A percentile compares a stretch with the other conserved stretches of the same genome.
Evolutionary conservation across 805 yeast genomes (phyloP).

Genomic region (Starmerella roubikii): DNA sequence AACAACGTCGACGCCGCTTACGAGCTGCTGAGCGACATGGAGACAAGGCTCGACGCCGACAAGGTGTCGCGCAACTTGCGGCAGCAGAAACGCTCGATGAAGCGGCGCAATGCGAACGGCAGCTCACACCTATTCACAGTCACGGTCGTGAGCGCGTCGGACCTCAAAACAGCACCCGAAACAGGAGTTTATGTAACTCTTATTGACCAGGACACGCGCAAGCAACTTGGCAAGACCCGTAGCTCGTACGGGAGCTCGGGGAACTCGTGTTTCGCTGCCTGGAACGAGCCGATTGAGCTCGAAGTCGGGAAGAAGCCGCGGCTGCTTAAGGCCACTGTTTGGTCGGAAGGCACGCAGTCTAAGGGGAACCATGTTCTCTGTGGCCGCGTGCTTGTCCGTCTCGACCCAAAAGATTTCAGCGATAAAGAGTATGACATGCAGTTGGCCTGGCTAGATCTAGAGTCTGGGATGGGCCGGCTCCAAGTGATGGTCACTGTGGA

Average conservation of each 20-base stretch:
- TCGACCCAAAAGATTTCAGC: conserved; percentile 46
- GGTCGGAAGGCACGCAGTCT: conserved; percentile 41
- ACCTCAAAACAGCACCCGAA: conserved; percentile 25
- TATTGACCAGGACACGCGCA: conserved; percentile 40
- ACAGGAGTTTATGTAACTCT: conserved; percentile 48
- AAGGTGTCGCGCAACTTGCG: conserved; percentile 23
- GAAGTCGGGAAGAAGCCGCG: conserved; percentile 29
- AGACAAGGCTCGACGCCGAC: conserved; percentile 45
- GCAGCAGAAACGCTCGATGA: too few relatives aligned
- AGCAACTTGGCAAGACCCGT: conserved; percentile 56
- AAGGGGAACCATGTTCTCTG: conserved; percentile 48
- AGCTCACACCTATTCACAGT: conserved; percentile 39
- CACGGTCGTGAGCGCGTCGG: conserved; percentile 49
- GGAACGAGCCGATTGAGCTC: conserved; percentile 78
- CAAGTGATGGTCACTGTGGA: conserved; percentile 60
- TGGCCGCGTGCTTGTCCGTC: conserved; percentile 47
- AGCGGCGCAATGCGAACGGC: background rate
- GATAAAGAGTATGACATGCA: conserved; percentile 51
- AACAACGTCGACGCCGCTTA: conserved; percentile 40
- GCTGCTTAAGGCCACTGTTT: conserved; percentile 46
- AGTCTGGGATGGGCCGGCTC: conserved; percentile 50
- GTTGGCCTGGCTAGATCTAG: conserved; percentile 44
- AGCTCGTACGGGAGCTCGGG: conserved; percentile 43
- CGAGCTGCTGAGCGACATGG: conserved; percentile 19
- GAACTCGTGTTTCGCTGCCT: conserved; percentile 49